phyloP scores from a whole-genome alignment of 2,329 filamentous ascomycete species.

The Fusarium dlaminii region DNA sequence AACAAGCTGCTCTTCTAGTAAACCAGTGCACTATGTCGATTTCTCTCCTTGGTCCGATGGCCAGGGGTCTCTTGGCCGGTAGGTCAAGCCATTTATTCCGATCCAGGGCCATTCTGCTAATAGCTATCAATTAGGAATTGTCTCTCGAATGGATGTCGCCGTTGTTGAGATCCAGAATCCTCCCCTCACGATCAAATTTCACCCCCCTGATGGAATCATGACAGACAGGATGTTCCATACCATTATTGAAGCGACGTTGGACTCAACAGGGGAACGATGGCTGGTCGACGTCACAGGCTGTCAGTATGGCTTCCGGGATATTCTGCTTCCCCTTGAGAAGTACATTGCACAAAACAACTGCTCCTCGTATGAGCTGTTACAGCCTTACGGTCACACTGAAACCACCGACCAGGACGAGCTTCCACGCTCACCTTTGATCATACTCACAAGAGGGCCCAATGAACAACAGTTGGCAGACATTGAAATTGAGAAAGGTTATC shows the following conservation, averaged over 20 bases:
- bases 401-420: constrained; percentile 17
- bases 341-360: constrained; percentile 10
- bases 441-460: background rate
- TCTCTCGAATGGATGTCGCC: background rate
- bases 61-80: constrained; percentile 7
- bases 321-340: constrained; percentile 13
- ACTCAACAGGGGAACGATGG: constrained; percentile 8
- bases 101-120: background rate
- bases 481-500: constrained; percentile 2
- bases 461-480: background rate
- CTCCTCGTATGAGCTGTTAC: background rate
- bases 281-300: constrained; percentile 20
- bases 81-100: background rate
- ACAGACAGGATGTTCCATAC: background rate
- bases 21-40: constrained; percentile 6
- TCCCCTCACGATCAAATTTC: constrained; percentile 1
- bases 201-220: background rate
- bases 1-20: constrained; percentile 9
- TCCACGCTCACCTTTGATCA: background rate
- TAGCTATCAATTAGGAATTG: background rate
- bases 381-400: constrained; percentile 7
- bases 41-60: constrained; percentile 17
- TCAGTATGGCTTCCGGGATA: constrained; percentile 28
- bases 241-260: background rate
- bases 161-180: background rate